These are phyloP conservation scores for Filosporella fistucella DNA, from an alignment of 495 filamentous ascomycete genomes.

Conservation along the genomic window DNA sequence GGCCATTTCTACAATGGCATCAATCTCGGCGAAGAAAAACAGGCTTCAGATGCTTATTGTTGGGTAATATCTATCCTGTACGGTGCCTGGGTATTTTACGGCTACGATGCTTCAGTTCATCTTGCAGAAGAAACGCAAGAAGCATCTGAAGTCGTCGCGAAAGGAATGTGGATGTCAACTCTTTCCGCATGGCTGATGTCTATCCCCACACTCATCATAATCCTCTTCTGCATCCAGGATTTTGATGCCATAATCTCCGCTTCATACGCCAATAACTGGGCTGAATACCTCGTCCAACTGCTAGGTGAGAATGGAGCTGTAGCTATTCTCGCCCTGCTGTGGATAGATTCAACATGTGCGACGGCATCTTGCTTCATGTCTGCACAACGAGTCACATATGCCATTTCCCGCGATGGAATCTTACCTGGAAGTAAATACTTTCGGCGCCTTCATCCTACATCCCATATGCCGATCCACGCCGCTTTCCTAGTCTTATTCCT, in stretches of 20 bases:
- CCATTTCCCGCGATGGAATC: conserved; percentile 29
- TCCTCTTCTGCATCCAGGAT: conserved; percentile 29
- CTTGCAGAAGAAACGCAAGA: conserved; percentile 45
- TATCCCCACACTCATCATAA: conserved; percentile 27
- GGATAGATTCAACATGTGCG: conserved; percentile 28
- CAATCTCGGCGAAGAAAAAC: conserved; percentile 18
- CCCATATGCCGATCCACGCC: conserved; percentile 28
- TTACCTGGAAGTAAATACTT: conserved; percentile 27
- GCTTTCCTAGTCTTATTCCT: conserved; percentile 26
- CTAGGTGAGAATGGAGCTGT: conserved; percentile 25
- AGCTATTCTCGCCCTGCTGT: conserved; percentile 27
- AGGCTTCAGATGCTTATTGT: conserved; percentile 25
- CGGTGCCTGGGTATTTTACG: conserved; percentile 27
- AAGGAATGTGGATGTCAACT: conserved; percentile 33
- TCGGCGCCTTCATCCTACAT: conserved; percentile 16
- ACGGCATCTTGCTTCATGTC: conserved; percentile 29
- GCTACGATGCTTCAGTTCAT: conserved; percentile 44
- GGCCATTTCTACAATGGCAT: conserved; percentile 26
- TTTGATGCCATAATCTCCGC: conserved; percentile 25
- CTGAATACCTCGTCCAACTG: conserved; percentile 30
- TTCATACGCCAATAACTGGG: conserved; percentile 30
- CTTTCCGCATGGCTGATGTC: conserved; percentile 28
- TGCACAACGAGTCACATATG: conserved; percentile 32
- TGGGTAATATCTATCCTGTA: conserved; percentile 25
- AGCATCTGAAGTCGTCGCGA: conserved; percentile 28